phyloP scores from a whole-genome alignment of 2,329 filamentous ascomycete species.

The Apiospora rasikravindrae region DNA sequence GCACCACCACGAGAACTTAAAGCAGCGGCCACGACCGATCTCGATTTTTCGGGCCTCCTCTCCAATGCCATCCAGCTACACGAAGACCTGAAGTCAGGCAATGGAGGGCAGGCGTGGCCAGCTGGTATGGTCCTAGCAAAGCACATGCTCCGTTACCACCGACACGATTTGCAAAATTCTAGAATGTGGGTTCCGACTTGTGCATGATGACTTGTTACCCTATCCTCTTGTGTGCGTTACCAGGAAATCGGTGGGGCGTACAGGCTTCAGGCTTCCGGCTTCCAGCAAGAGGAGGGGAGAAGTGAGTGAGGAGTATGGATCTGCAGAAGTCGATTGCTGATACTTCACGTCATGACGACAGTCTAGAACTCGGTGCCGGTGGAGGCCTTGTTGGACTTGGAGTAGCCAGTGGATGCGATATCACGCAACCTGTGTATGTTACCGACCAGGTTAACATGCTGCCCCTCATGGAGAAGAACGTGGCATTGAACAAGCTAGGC shows the following conservation, averaged over 20 bases:
- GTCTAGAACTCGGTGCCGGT: slow-evolving; percentile 90
- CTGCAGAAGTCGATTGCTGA: slow-evolving; percentile 17
- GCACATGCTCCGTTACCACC: slow-evolving; percentile 81
- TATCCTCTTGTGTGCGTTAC: neutral
- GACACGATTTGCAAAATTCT: slow-evolving; percentile 64
- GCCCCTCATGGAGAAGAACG: slow-evolving; percentile 84
- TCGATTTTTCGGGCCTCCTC: slow-evolving; percentile 77
- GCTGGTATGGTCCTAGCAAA: slow-evolving; percentile 87
- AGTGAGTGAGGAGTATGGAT: neutral
- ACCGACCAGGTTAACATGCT: slow-evolving; percentile 91
- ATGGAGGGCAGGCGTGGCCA: slow-evolving; percentile 93
- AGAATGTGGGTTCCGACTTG: slow-evolving; percentile 68
- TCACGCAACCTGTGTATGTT: slow-evolving; percentile 68
- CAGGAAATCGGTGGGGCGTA: neutral
- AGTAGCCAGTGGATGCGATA: slow-evolving; percentile 60
- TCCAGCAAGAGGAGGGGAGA: neutral
- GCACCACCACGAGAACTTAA: slow-evolving; percentile 67
- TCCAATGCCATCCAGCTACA: slow-evolving; percentile 73
- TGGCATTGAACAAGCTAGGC: slow-evolving; percentile 76
- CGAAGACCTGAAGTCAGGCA: slow-evolving; percentile 86
- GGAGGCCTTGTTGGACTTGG: slow-evolving; percentile 82
- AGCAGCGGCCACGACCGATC: slow-evolving; percentile 53
- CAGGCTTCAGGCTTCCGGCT: neutral
- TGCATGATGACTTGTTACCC: slow-evolving; percentile 4
- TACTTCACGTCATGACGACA: slow-evolving; percentile 42